Base-by-base conservation (phyloP, 352 stramenopile genomes). In the Pythium oligandrum region DNA sequence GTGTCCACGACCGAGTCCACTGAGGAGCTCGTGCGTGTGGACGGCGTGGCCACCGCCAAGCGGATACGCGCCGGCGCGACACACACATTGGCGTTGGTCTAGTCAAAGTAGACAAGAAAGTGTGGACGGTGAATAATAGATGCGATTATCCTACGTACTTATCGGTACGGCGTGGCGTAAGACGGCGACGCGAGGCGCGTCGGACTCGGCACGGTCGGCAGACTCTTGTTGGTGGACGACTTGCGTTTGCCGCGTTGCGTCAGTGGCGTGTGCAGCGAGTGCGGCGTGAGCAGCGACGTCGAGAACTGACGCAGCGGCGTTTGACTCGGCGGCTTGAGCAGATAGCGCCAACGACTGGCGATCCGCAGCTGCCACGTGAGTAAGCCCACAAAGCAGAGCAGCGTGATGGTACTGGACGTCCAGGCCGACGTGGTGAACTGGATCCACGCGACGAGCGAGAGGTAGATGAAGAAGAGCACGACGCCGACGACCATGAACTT, bases 301-400 rank as follows among this genome's bases (percentile, higher is more conserved):
- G 44, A 64, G 7, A 48, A 40, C 32, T 34, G 6, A 1, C 37
- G 46, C 40, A 47, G 44, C 52, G 42, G 54, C 30, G 36, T 47
- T 51, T 50, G 49, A 7, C 17, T 60, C n/a, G 75, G 75, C 4
- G 75, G 75, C 38, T 68, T 64, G 9, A 89, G 63, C 49, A 92
- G 64, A 52, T 92, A 92, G 2, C 81, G 65, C 81, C 81, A 92
- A 44, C 80, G 78, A 54, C 76, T 88, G 17, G 74, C 78, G 59
- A 89, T 76, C 35, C 76, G 70, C 10, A 92, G 58, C 60, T 92
- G 78, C 76, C 75, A 92, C 37, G 69, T 64, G 26, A 85, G 51
- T 42, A 86, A 73, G 0, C 63, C 76, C 2, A 77, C 2, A 6
- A 86, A 59, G 30, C 66, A 73, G 35, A 90, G 54, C 26, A 72